Conservation (phyloP, 2,329 filamentous ascomycete genomes). For the Venturia carpophila region DNA sequence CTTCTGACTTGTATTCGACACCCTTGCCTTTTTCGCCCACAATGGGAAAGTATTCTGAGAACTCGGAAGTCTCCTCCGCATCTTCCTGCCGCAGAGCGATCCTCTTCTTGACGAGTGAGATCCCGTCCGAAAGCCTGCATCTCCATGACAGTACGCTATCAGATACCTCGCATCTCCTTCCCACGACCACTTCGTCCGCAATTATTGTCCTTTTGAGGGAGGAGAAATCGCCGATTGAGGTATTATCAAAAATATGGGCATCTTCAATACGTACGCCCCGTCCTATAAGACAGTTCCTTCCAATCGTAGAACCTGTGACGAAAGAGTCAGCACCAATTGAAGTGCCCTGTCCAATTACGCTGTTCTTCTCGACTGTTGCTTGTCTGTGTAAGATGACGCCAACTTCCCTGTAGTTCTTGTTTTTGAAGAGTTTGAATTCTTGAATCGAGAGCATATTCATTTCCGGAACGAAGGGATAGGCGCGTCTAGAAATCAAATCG, state of each 20-base stretch:
- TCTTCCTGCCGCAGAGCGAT: constrained; percentile 40
- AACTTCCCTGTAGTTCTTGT: constrained; percentile 69
- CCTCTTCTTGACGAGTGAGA: constrained; percentile 37
- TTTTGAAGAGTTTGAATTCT: constrained; percentile 49
- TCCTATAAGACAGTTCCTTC: constrained; percentile 78
- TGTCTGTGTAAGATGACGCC: constrained; percentile 66
- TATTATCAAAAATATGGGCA: constrained; percentile 83
- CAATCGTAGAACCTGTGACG: constrained; percentile 71
- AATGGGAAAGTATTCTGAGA: constrained; percentile 41
- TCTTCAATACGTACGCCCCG: constrained; percentile 71
- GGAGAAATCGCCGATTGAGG: constrained; percentile 65
- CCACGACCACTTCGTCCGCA: constrained; percentile 63
- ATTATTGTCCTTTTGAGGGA: constrained; percentile 66
- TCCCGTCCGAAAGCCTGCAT: constrained; percentile 60
- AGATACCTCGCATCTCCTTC: constrained; percentile 60
- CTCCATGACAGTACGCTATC: constrained; percentile 71
- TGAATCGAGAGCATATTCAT: not conserved
- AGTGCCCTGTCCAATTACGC: constrained; percentile 69
- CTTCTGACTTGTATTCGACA: constrained; percentile 50
- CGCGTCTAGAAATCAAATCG: constrained; percentile 81
- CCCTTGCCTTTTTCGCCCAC: constrained; percentile 54
- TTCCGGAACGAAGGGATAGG: constrained; percentile 71
- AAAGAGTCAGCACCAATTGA: constrained; percentile 64
- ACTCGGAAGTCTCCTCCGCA: constrained; percentile 38
- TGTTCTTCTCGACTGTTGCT: constrained; percentile 59